phyloP scores from a whole-genome alignment of 1,139 yeast genomes.

The Pichiaceae sp. region DNA sequence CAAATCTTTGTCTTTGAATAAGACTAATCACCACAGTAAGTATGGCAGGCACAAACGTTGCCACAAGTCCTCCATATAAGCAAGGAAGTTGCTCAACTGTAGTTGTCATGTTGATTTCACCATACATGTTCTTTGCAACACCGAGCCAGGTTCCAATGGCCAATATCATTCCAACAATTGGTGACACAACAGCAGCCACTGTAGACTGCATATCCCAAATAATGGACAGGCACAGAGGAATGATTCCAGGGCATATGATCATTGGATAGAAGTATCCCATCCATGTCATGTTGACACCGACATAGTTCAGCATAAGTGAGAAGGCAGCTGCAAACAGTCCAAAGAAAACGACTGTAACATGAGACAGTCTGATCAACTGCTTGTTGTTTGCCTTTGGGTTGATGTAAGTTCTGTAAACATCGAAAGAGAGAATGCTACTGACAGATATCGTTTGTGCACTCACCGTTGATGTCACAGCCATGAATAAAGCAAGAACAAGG shows the following conservation, averaged over 20 bases:
- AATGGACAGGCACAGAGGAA: not conserved
- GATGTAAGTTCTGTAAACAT: conserved; percentile 21
- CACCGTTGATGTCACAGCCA: conserved; percentile 51
- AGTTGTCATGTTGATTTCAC: not conserved
- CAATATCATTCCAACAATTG: not conserved
- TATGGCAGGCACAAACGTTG: not conserved
- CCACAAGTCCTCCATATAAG: not conserved
- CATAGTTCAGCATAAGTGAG: not conserved
- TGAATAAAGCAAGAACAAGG: conserved; percentile 36
- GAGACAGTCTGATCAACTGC: not conserved
- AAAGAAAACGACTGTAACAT: not conserved
- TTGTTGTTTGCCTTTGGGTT: not conserved
- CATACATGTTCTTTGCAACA: not conserved
- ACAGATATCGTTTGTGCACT: conserved; percentile 50
- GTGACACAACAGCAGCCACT: not conserved
- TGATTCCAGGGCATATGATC: not conserved
- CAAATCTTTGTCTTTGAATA: conserved; percentile 34
- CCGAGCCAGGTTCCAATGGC: not conserved
- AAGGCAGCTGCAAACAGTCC: not conserved
- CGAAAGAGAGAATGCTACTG: conserved; percentile 40
- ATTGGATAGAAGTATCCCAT: not conserved
- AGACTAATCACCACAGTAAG: conserved; percentile 28
- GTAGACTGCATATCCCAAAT: not conserved
- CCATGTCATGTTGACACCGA: not conserved
- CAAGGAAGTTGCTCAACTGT: not conserved